Percentiles rank a stretch among this genome's conserved stretches.
These are phyloP conservation scores for Cladorrhinum sp. DNA, from an alignment of 2,329 filamentous ascomycete genomes.

Conservation along the genomic window DNA sequence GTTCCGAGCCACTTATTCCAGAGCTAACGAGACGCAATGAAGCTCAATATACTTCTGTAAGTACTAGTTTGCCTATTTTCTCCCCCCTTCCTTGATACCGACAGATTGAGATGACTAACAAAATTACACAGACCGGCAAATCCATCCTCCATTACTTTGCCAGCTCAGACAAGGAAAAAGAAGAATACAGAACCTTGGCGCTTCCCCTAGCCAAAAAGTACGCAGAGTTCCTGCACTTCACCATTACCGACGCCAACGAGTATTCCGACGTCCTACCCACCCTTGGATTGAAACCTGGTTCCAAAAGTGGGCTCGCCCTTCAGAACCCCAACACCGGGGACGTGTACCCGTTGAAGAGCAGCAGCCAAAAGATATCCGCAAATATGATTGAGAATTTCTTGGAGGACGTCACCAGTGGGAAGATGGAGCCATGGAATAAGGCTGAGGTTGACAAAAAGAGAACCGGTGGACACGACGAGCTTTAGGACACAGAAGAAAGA, in stretches of 20 bases:
- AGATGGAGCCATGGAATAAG: slow-evolving; percentile 34
- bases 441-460: neutral
- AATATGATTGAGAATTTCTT: slow-evolving; percentile 42
- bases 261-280: slow-evolving; percentile 42
- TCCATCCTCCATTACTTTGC: slow-evolving; percentile 35
- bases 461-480: slow-evolving; percentile 20
- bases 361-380: slow-evolving; percentile 30
- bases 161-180: slow-evolving; percentile 31
- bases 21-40: slow-evolving; percentile 46
- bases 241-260: slow-evolving; percentile 44
- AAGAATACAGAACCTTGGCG: slow-evolving; percentile 36
- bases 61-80: slow-evolving; percentile 12
- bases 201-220: slow-evolving; percentile 43
- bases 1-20: slow-evolving; percentile 40
- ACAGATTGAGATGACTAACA: neutral
- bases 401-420: slow-evolving; percentile 42
- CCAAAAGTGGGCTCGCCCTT: slow-evolving; percentile 38
- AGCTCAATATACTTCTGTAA: slow-evolving; percentile 39
- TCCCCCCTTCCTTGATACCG: neutral
- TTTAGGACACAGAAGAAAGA: slow-evolving; percentile 1
- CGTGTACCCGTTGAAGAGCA: slow-evolving; percentile 38
- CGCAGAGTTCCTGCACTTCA: slow-evolving; percentile 46
- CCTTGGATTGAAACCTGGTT: slow-evolving; percentile 36
- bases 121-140: slow-evolving; percentile 24
- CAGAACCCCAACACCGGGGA: slow-evolving; percentile 44